Base-by-base conservation (phyloP, 2,329 filamentous ascomycete genomes). In the Fusarium guadeloupense region DNA sequence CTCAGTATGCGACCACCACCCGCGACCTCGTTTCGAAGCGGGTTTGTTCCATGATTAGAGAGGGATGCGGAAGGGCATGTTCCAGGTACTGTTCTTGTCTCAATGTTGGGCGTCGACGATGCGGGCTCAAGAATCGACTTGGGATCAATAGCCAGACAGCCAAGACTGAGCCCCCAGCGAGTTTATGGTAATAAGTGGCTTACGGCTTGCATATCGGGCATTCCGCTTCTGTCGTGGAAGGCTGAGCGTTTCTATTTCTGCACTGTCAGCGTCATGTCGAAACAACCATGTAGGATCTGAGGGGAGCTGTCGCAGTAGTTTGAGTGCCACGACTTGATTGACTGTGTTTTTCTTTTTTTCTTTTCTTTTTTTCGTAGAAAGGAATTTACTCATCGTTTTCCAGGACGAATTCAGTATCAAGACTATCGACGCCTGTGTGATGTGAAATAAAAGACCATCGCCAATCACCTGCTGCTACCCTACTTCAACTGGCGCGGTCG, bases 1-100 rank as follows among this genome's bases (percentile, higher is more conserved):
- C 59, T 63, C 61, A 69, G 54, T 46, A 69, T 70, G 64, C 55
- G 61, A 57, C 61, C 63, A 59, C 37, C 48, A 47, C 12, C 30
- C n/a, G n/a, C 33, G 25, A 56, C 52, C 50, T 53, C 51, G 46
- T 34, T n/a, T n/a, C n/a, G n/a, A n/a, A n/a, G n/a, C n/a, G n/a
- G n/a, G n/a, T n/a, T 26, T 41, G 37, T 49, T 42, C 28, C 44
- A 44, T 68, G 66, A 63, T 68, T 68, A 63, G 50, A 54, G 33
- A 41, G 46, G 46, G 51, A 21, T 31, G 33, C 51, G 37, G 54
- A 51, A 37, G 46, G 26, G 26, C 25, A 42, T 64, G 46, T 57
- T 53, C 61, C 56, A 64, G 55, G 51, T 55, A 62, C 50, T 55
- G 26, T 59, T 64, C 50, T 39, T 51, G 51, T 65, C 51, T 65